Base-by-base conservation (phyloP, 2,329 filamentous ascomycete species). In the Stagonosporopsis tanaceti region DNA sequence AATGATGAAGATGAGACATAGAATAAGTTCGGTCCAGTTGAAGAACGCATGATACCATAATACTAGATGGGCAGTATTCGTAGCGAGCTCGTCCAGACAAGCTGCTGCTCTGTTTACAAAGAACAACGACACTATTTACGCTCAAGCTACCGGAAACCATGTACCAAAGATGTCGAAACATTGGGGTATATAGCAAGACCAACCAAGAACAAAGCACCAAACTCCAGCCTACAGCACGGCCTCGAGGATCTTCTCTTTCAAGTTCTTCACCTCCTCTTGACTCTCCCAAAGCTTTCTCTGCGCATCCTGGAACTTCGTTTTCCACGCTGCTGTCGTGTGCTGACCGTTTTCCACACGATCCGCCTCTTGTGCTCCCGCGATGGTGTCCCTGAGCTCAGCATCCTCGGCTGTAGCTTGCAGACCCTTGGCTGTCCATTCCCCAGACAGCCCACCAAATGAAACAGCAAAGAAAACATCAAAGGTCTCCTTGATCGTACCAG, bases 381-480 rank as follows among this genome's bases (percentile, higher is more conserved):
- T 41, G 24, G 60, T 48, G 32, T 38, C 51, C 27, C 39, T 34
- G 4, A 25, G 48, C 4, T 54, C 55, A 7, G 27, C 50, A 4
- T 58, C 60, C 2, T 57, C 53, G 11, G 57, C 30, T 4, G 57
- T 58, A 20, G 71, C 57, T 24, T 57, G 57, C 11, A 82, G 50
- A 0, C 78, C 78, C 47, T 79, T 79, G 14, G 79, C 72, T 20
- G 70, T 71, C 68, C 81, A 82, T 45, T 77, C 73, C 0, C 79
- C 80, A 0, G 65, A 72, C 32, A 80, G 67, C 0, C 74, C 73
- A 2, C 78, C 79, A 61, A 81, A 76, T 1, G 71, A 68, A 2
- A 78, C 72, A 2, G 66, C 73, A 72, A 81, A 82, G 27, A 64
- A 74, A 1, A 83, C 67, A 50, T 82, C 80, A 50, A 78, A 82